Base-by-base conservation (phyloP, 2,329 filamentous ascomycete genomes). In the Daldinia sp. region DNA sequence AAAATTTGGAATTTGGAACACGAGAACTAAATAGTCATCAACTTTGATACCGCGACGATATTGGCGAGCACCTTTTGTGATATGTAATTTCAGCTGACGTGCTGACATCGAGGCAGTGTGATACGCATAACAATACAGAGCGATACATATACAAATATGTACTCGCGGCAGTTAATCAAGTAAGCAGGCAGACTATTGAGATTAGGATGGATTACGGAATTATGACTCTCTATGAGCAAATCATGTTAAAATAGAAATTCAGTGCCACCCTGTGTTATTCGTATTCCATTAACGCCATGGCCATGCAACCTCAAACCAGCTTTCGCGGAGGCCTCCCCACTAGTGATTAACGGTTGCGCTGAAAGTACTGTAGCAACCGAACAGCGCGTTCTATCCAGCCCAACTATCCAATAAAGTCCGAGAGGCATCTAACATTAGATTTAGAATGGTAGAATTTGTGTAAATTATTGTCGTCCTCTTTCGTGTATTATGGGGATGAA, bases 171-270 rank as follows among this genome's bases (percentile, higher is more conserved):
- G 41, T 43, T 61, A 9, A 21, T n/a, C n/a, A 37, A 48, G 51
- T 27, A 59, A 53, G 37, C 29, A 58, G 50, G 32, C 23, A 50
- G 25, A 34, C 27, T 13, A 43, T 47, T 60, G 50, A 32, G 21
- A 67, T 60, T 64, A 60, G 45, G 39, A 47, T 43, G 35, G 52
- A 67, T 67, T 67, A 67, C 58, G 64, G 64, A 54, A 64, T 67
- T 67, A 67, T 67, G 61, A 67, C 58, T 64, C 64, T 67, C 64
- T 67, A 64, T 67, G 61, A 64, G 55, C 62, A 64, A 65, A 67
- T 65, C 65, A 65, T 64, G 58, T 67, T 56, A 61, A 56, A 64
- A 64, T 48, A 62, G 37, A 58, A 37, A 61, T 59, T 49, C 55
- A 56, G 43, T 64, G 45, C 54, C 56, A 68, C 65, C 27, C 51